Conservation (phyloP, 495 filamentous ascomycete species). For the Penicillium cosmopolitanum region DNA sequence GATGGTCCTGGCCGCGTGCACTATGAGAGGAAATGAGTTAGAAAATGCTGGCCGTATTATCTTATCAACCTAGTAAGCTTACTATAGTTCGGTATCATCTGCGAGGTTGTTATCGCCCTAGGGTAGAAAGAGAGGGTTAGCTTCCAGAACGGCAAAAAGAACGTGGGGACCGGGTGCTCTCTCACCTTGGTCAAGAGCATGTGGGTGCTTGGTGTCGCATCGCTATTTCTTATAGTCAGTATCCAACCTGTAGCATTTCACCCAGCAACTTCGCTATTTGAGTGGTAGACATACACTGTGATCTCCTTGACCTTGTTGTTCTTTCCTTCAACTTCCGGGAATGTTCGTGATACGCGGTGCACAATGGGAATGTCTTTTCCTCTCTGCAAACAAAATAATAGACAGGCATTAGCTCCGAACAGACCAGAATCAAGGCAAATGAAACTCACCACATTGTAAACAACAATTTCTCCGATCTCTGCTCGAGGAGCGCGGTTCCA, state of each 20-base stretch:
- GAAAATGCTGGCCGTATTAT: neutral
- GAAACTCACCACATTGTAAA: conserved; percentile 69
- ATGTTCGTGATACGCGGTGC: conserved; percentile 54
- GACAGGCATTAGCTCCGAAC: neutral
- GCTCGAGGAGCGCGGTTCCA: conserved; percentile 81
- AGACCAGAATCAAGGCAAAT: neutral
- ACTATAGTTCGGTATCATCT: conserved; percentile 83
- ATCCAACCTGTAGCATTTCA: conserved; percentile 4
- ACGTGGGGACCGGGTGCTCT: neutral
- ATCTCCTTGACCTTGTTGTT: conserved; percentile 46
- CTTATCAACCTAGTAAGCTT: neutral
- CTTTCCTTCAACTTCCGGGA: conserved; percentile 53
- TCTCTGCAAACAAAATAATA: conserved; percentile 1
- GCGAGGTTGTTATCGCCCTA: conserved; percentile 90
- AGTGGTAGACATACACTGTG: conserved; percentile 31
- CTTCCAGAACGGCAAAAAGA: neutral
- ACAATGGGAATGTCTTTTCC: conserved; percentile 34
- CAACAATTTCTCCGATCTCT: conserved; percentile 84
- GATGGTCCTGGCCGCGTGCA: conserved; percentile 85
- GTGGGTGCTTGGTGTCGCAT: conserved; percentile 27
- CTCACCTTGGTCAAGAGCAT: conserved; percentile 79
- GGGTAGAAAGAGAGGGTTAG: neutral
- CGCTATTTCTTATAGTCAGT: conserved; percentile 23
- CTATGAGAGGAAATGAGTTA: neutral
- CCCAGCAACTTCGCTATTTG: neutral